Evolutionary conservation across 2,329 filamentous ascomycete genomes (phyloP), one percentile per base, ranked within the genome.

Genomic region (Paecilomyces dactylethromorphus): DNA sequence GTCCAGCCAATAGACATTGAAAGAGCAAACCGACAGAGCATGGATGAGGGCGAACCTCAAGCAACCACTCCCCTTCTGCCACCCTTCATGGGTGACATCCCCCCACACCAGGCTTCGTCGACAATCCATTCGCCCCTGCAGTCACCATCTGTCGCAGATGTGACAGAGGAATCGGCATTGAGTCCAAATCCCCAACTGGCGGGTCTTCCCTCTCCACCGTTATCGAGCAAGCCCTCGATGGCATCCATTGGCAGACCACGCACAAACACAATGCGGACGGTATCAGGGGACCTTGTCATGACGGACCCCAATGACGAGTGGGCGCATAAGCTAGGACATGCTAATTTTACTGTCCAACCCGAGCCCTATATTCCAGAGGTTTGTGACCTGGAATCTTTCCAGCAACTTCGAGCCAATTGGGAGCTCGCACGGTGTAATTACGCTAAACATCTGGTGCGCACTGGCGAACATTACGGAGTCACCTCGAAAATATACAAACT

Each of bases 261-360:
- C 33, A 74, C 78, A 49, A 77, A 75, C 54, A 78, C 76, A 8
- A 69, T 70, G 72, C 71, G 73, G 56, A 69, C 69, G 0, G 62
- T 73, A 68, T 71, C 82, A 75, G 65, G 77, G 71, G 65, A 83
- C 73, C 85, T 92, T 62, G 78, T 87, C 57, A 78, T 85, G n/a
- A 85, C 89, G 58, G 84, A 86, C 45, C 68, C 71, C 5, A 81
- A 87, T 55, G 91, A 96, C 70, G 86, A 88, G 64, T 97, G 93
- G 93, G 88, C 90, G 0, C 85, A 88, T 68, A 86, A 86, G 58
- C 84, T 97, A 13, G 93, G 93, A 29, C 92, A 97, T 71, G 92
- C 92, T 63, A 96, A 97, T 77, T 97, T 95, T 72, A 92, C 85
- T 66, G 95, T 97, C 65, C 78, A 84, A 22, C 92, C 92, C 0